Percentiles rank a stretch among this genome's conserved stretches.
Evolutionary conservation across 768 basidiomycete genomes (phyloP).

Genomic region (Naganishia antarctica): DNA sequence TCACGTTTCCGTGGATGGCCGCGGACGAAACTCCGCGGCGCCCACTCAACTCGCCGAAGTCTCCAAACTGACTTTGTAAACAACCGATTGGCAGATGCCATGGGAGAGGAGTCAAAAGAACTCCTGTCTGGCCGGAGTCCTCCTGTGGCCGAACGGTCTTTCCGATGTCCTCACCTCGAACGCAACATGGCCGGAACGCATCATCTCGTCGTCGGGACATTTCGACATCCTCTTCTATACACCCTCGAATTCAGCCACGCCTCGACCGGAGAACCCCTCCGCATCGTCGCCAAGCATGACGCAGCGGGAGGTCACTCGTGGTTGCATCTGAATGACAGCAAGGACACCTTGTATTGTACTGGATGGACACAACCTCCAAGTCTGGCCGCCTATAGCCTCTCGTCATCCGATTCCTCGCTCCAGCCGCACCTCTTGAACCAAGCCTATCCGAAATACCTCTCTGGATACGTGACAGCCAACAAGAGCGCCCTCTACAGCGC

Average conservation of each 20-base stretch:
- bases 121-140: too few species aligned
- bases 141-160: too few species aligned
- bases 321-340: slow-evolving; percentile 26
- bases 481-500: slow-evolving; percentile 32
- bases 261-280: not conserved
- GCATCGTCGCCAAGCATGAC: slow-evolving; percentile 16
- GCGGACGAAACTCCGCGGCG: not conserved
- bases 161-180: too few species aligned
- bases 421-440: slow-evolving; percentile 25
- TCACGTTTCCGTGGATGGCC: too few species aligned
- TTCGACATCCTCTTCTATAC: slow-evolving; percentile 30
- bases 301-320: slow-evolving; percentile 34
- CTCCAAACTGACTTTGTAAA: not conserved
- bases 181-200: too few species aligned
- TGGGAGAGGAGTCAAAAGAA: too few species aligned
- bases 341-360: slow-evolving; percentile 34
- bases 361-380: slow-evolving; percentile 37
- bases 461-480: slow-evolving; percentile 38
- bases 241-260: slow-evolving; percentile 29
- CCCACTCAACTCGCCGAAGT: not conserved
- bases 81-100: too few species aligned
- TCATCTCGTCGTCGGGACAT: slow-evolving; percentile 36
- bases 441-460: slow-evolving; percentile 31
- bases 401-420: not conserved
- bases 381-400: slow-evolving; percentile 34